Evolutionary conservation across 2,329 filamentous ascomycete genomes (phyloP), one percentile per base, ranked within the genome.

Genomic region (Aciculosporium take): DNA sequence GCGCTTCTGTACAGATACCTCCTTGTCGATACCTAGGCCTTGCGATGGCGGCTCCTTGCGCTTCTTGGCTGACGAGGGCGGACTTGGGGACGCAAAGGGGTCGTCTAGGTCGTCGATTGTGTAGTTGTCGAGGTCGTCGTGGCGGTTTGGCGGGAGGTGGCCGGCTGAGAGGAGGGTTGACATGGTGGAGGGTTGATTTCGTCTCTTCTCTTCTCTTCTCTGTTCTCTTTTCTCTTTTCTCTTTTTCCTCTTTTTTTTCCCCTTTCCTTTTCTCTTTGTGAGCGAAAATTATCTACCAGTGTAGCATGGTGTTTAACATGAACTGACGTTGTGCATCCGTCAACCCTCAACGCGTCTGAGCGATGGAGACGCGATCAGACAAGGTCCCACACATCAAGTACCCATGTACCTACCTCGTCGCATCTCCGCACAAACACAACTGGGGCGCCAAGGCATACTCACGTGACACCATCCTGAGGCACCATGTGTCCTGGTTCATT

Each of bases 1-100:
- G 52, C 82, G 82, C 62, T 85, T 94, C 31, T 74, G 75, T 4
- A 95, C 72, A 42, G 84, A 80, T 40, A 98, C 74, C 53, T 94
- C 85, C 54, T 93, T 78, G 49, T 96, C 88, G 43, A 95, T 77
- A 35, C 88, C 87, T 2, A 94, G 63, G 1, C 69, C 69, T 27
- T 41, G 43, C 7, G 66, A 69, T 23, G 70, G 63, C 1, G 62
- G 58, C 20, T 64, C 65, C 43, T 70, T 69, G 33, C 65, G 68
- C 49, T 73, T 72, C 46, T 67, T 70, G 45, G 60, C 49, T 39
- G 58, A 56, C 24, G 56, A 50, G 10, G 62, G 61, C 18, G 64
- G 56, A 40, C 58, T 65, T 17, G 63, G 66, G n/a, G 69, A 65
- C 20, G 63, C 59, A 45, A 74, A 71, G 1, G 68, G 67, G 39